Conservation (phyloP, 768 basidiomycete species). For the Pulveroboletus sp. region DNA sequence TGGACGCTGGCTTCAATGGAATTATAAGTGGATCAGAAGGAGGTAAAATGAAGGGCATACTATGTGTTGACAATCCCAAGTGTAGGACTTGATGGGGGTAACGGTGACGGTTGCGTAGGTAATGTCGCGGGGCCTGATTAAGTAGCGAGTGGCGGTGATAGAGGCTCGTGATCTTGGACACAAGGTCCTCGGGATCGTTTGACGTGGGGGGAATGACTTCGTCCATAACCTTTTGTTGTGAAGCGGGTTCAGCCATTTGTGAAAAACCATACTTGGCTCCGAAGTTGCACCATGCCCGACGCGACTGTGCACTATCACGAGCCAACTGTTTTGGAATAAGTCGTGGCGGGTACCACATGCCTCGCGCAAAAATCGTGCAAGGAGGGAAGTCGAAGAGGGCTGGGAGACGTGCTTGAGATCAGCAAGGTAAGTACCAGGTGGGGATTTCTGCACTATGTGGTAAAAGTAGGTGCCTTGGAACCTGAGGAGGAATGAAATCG, state of each 20-base stretch:
- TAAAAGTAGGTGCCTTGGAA: neutral
- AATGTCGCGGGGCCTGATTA: neutral
- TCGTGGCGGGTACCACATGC: neutral
- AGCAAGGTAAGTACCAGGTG: neutral
- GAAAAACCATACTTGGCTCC: neutral
- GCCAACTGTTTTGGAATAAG: neutral
- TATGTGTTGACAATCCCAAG: neutral
- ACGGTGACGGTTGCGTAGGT: neutral
- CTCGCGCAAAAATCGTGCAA: constrained; percentile 5
- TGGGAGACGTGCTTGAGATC: neutral
- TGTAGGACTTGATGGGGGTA: neutral
- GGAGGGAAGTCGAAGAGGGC: neutral
- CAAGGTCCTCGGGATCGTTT: neutral
- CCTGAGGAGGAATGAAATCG: neutral
- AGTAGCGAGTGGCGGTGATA: neutral
- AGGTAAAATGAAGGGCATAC: neutral
- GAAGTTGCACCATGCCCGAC: neutral
- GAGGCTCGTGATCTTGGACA: neutral
- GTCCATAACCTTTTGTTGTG: neutral
- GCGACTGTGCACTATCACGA: neutral
- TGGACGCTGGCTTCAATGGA: neutral
- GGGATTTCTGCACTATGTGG: neutral
- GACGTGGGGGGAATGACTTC: neutral
- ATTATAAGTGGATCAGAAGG: neutral
- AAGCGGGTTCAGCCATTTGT: neutral